A percentile compares a stretch with the other conserved stretches of the same genome.
Conservation (phyloP, 768 basidiomycete genomes). For the Suillus clintonianus region DNA sequence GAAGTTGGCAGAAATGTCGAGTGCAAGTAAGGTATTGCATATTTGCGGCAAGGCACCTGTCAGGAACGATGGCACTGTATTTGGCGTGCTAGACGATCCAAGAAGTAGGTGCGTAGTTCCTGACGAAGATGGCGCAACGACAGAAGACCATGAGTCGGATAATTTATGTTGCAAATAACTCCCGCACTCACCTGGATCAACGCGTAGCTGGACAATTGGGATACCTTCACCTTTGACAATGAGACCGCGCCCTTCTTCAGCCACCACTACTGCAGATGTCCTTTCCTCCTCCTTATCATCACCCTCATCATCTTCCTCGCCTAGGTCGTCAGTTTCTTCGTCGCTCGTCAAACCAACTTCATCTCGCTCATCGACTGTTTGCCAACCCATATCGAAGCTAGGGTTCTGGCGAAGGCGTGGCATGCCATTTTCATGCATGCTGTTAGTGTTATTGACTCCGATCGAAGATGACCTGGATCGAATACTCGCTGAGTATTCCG, state of each 20-base stretch:
- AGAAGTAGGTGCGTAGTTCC: constrained; percentile 94
- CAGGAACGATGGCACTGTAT: constrained; percentile 76
- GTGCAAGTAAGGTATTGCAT: constrained; percentile 76
- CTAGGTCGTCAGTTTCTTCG: constrained; percentile 54
- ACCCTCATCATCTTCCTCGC: constrained; percentile 48
- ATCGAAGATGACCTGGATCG: constrained; percentile 75
- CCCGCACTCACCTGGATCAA: constrained; percentile 64
- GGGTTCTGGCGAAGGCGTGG: constrained; percentile 60
- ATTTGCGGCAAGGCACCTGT: constrained; percentile 71
- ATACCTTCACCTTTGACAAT: constrained; percentile 73
- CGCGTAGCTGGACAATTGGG: constrained; percentile 61
- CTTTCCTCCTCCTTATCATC: constrained; percentile 65
- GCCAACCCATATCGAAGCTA: constrained; percentile 80
- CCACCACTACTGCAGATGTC: constrained; percentile 76
- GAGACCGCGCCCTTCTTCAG: constrained; percentile 82
- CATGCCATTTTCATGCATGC: constrained; percentile 39
- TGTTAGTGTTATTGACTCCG: constrained; percentile 46
- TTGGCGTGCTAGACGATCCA: constrained; percentile 76
- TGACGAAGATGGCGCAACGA: constrained; percentile 30
- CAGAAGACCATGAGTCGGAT: no score
- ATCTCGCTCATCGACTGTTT: constrained; percentile 70
- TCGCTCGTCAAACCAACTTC: constrained; percentile 60
- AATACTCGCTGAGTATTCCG: constrained; percentile 65
- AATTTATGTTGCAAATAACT: background rate
- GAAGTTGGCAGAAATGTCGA: constrained; percentile 92